A percentile compares a stretch with the other conserved stretches of the same genome.
Conservation (phyloP, 495 filamentous ascomycete genomes). For the Pseudomonodictys pantanalensis region DNA sequence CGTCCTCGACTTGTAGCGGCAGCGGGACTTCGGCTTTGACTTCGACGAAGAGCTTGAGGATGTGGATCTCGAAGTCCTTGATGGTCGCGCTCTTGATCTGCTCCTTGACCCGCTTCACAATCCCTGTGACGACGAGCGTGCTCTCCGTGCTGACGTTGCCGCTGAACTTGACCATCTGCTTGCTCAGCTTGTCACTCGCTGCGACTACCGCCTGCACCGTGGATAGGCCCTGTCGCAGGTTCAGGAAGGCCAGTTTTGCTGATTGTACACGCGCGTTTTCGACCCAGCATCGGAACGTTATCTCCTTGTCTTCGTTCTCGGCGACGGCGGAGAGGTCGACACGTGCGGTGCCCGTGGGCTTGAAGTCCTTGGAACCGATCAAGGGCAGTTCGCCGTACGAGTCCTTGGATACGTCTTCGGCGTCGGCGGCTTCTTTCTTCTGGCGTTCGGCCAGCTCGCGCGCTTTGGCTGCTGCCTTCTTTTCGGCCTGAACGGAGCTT, state of each 20-base stretch:
- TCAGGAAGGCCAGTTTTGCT: conserved; percentile 47
- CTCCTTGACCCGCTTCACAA: conserved; percentile 70
- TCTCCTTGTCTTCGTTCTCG: conserved; percentile 31
- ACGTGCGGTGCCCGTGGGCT: conserved; percentile 31
- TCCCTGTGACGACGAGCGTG: conserved; percentile 73
- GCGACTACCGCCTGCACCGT: conserved; percentile 48
- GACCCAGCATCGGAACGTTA: conserved; percentile 42
- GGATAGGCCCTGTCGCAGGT: conserved; percentile 39
- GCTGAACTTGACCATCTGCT: conserved; percentile 88
- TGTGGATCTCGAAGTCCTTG: conserved; percentile 71
- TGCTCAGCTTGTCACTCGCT: conserved; percentile 50
- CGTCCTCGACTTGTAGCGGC: conserved; percentile 55
- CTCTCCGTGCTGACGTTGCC: conserved; percentile 75
- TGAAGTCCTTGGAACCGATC: conserved; percentile 36
- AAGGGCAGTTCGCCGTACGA: conserved; percentile 46
- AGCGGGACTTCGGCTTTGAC: conserved; percentile 61
- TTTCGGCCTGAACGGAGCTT: conserved; percentile 30
- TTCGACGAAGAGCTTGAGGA: conserved; percentile 75
- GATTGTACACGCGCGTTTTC: conserved; percentile 45
- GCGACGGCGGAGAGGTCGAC: conserved; percentile 31
- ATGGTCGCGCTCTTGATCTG: conserved; percentile 76
- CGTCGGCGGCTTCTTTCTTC: conserved; percentile 39
- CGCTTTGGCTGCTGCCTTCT: conserved; percentile 35
- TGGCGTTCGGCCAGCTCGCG: conserved; percentile 39
- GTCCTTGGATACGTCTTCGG: conserved; percentile 42